These are phyloP conservation scores for Solanum virginianum DNA, from an alignment of 257 asterid genomes.

Conservation along the genomic window DNA sequence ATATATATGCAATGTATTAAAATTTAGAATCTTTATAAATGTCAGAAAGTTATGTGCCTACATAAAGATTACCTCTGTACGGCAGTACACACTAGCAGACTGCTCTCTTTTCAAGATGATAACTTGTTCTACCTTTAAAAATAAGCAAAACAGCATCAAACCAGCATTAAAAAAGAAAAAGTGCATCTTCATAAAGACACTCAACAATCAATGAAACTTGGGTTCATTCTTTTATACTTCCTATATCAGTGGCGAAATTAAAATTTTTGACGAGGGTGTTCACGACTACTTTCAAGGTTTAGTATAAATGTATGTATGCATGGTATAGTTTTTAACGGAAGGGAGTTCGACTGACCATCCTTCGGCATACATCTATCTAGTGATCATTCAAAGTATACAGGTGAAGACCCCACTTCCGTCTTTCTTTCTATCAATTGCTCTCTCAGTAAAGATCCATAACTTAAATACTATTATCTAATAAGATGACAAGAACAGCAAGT, in stretches of 20 bases:
- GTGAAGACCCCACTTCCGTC: background rate
- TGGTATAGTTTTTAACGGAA: background rate
- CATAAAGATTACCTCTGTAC: constrained; percentile 26
- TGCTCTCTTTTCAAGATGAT: constrained; percentile 6
- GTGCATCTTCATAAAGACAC: background rate
- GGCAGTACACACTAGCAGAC: constrained; percentile 29
- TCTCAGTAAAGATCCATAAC: background rate
- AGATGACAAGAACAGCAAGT: constrained; percentile 22
- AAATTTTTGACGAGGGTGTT: background rate
- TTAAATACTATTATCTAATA: constrained; percentile 22
- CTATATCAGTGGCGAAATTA: no score
- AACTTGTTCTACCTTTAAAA: background rate
- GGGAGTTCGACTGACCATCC: background rate
- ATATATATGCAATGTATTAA: background rate
- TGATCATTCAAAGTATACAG: background rate
- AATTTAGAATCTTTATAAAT: background rate
- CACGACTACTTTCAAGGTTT: background rate
- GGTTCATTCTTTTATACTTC: background rate
- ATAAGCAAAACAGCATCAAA: background rate
- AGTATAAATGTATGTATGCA: background rate
- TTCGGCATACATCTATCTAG: background rate
- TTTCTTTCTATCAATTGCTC: background rate
- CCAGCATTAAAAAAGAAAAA: background rate
- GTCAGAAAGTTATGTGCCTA: constrained; percentile 21
- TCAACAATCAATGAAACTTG: background rate